Evolutionary conservation across 345 rosid genomes (phyloP), one percentile per base, ranked within the genome.

Genomic region (Psidium friedrichsthalianum): DNA sequence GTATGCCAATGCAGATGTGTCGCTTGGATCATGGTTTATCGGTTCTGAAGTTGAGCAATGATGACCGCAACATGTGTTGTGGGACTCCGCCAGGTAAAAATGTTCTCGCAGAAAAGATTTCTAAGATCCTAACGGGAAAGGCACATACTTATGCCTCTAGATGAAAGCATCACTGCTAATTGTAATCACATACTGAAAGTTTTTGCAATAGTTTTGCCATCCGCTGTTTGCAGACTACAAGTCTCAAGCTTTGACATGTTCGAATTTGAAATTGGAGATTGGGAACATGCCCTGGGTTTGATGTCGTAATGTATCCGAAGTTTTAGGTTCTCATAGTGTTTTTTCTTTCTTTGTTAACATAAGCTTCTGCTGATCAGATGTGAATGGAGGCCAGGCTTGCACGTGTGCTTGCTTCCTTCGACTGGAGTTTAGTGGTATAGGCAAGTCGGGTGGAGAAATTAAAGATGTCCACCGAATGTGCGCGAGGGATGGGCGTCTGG

Each of bases 11-110:
- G 99, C 96, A 91, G 99, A 97, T 82, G 99, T 95, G 88, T 92
- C 99, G 1, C 97, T 97, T 14, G 99, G 99, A 56, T 85, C 99
- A 8, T 96, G 99, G 99, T 95, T 97, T 84, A 94, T 96, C 1
- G 99, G 99, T 82, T 98, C 96, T 64, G 99, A 97, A 87, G 98
- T 96, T 82, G 99, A 96, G 92, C 98, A 96, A 95, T 25, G 96
- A 97, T 88, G 98, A 96, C 89, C 93, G 90, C 44, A 94, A 90
- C 86, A 93, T 96, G 94, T 95, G 99, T 88, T 97, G 99, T 83
- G 96, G 98, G 22, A 97, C 99, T 87, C 98, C 99, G 88, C 98
- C 99, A 89, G 98, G 99, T 97, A 93, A 58, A 52, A 85, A 51
- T 83, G 27, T 29, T 82, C 36, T 53, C 22, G 16, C 78, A 69